Evolutionary conservation across 176 grass and related monocot species (phyloP).

Genomic region (Pontederia paniculata): DNA sequence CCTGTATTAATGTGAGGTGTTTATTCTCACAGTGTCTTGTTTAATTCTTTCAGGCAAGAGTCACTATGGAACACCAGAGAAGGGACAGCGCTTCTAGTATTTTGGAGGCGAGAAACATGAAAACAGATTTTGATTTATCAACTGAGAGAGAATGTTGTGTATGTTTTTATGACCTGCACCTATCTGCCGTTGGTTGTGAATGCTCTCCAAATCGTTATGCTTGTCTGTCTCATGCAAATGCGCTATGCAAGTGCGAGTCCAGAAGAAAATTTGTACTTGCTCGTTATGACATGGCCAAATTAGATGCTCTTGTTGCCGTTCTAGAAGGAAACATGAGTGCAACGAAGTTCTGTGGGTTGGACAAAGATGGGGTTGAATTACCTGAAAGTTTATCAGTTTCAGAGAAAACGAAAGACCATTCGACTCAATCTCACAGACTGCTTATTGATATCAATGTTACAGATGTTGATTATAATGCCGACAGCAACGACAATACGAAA

Average conservation of each 20-base stretch:
- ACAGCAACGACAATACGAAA: background rate
- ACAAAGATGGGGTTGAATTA: slow-evolving; percentile 23
- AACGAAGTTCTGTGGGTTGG: slow-evolving; percentile 23
- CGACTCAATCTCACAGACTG: slow-evolving; percentile 3
- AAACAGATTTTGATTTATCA: slow-evolving; percentile 46
- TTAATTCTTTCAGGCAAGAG: slow-evolving; percentile 34
- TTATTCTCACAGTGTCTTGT: background rate
- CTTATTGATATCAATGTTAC: slow-evolving; percentile 2
- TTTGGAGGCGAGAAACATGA: slow-evolving; percentile 41
- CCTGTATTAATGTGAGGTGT: background rate
- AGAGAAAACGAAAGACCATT: slow-evolving; percentile 18
- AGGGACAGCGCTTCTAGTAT: slow-evolving; percentile 16
- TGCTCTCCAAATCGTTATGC: slow-evolving; percentile 62
- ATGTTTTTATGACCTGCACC: slow-evolving; percentile 84
- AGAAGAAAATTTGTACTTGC: slow-evolving; percentile 33
- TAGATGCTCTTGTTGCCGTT: slow-evolving; percentile 52
- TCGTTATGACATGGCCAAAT: slow-evolving; percentile 56
- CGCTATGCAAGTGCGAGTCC: slow-evolving; percentile 59
- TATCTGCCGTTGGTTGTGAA: slow-evolving; percentile 66
- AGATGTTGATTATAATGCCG: background rate
- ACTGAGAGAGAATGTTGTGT: slow-evolving; percentile 76
- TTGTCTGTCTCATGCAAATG: slow-evolving; percentile 60
- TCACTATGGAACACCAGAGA: slow-evolving; percentile 50
- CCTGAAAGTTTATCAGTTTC: slow-evolving; percentile 18
- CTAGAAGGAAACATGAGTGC: slow-evolving; percentile 56